Evolutionary conservation across 768 basidiomycete species (phyloP).

Genomic region (Melanogaster broomeanus): DNA sequence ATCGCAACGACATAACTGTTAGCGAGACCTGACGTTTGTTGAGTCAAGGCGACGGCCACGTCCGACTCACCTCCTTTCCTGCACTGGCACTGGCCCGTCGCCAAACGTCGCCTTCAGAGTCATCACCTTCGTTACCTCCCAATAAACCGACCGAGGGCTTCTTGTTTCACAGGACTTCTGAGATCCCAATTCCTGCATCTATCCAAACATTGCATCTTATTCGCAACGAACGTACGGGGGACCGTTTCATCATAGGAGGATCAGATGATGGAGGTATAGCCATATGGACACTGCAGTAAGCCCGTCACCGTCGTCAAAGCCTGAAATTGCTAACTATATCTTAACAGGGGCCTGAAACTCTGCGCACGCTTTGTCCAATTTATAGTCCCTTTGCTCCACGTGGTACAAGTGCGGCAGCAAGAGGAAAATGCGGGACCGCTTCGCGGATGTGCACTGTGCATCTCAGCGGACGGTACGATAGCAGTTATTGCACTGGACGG

Average conservation of each 20-base stretch:
- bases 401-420: conserved; percentile 51
- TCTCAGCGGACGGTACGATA: conserved; percentile 79
- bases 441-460: conserved; percentile 67
- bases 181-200: conserved; percentile 47
- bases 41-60: conserved; percentile 50
- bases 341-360: conserved; percentile 58
- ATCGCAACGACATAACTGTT: neutral
- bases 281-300: conserved; percentile 71
- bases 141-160: neutral
- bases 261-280: conserved; percentile 77
- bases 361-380: conserved; percentile 77
- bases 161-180: conserved; percentile 41
- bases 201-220: conserved; percentile 51
- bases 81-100: conserved; percentile 26
- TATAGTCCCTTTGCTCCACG: conserved; percentile 57
- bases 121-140: conserved; percentile 2
- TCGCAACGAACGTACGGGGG: conserved; percentile 58
- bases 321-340: neutral
- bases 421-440: conserved; percentile 56
- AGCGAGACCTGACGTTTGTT: neutral
- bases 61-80: conserved; percentile 49
- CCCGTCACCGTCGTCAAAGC: neutral
- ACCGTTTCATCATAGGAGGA: conserved; percentile 70
- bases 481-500: conserved; percentile 75
- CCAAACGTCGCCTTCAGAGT: neutral